Evolutionary conservation across 2,329 filamentous ascomycete genomes (phyloP).

Genomic region (Aaosphaeria pasadenensis): DNA sequence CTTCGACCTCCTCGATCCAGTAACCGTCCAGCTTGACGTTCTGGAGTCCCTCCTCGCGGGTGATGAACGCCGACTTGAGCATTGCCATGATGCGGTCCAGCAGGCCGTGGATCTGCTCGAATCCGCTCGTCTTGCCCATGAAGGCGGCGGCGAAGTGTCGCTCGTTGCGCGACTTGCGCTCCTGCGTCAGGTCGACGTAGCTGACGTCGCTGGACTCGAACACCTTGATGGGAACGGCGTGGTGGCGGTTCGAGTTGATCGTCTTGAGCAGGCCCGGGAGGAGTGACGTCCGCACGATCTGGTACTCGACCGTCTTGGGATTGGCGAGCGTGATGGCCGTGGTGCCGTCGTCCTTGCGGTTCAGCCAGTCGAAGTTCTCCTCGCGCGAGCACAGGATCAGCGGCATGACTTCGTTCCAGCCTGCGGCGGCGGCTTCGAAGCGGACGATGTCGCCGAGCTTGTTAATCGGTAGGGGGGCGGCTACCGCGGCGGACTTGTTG

Average conservation of each 20-base stretch:
- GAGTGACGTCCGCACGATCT: conserved; percentile 84
- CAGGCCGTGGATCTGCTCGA: conserved; percentile 92
- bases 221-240: conserved; percentile 84
- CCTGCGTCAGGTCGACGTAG: conserved; percentile 77
- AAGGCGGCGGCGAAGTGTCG: conserved; percentile 93
- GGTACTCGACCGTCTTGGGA: conserved; percentile 90
- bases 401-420: conserved; percentile 95
- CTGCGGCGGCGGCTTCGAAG: conserved; percentile 84
- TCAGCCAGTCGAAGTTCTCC: conserved; percentile 96
- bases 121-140: conserved; percentile 91
- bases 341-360: conserved; percentile 80
- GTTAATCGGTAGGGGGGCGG: conserved; percentile 84
- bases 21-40: conserved; percentile 67
- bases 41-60: conserved; percentile 63
- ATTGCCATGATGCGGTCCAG: conserved; percentile 90
- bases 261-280: conserved; percentile 90
- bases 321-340: conserved; percentile 84
- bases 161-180: conserved; percentile 87
- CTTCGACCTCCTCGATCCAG: conserved; percentile 91
- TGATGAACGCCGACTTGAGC: conserved; percentile 80
- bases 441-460: conserved; percentile 92
- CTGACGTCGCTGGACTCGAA: conserved; percentile 90
- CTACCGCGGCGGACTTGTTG: conserved; percentile 81
- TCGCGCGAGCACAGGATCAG: conserved; percentile 96
- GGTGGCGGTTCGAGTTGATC: conserved; percentile 87